These are phyloP conservation scores for Solanum medicagineum DNA, from an alignment of 257 asterid genomes.

Conservation along the genomic window DNA sequence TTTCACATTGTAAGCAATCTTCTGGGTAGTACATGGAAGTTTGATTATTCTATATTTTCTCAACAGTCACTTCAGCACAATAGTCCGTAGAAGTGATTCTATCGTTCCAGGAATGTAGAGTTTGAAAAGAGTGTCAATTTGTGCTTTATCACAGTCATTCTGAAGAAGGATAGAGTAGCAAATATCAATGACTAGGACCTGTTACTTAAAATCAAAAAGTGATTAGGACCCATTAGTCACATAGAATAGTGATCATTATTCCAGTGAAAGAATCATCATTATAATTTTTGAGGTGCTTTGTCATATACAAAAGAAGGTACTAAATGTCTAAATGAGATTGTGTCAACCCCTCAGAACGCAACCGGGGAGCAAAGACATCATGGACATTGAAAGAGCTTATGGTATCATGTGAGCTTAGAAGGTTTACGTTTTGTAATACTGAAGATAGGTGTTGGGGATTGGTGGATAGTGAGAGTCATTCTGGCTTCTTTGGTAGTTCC, in stretches of 20 bases:
- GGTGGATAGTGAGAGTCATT: neutral
- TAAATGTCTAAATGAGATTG: neutral
- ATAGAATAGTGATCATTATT: neutral
- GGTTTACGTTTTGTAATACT: neutral
- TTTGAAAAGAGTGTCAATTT: neutral
- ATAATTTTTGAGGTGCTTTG: neutral
- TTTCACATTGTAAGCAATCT: neutral
- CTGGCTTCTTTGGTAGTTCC: neutral
- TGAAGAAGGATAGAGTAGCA: neutral
- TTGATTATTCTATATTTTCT: neutral
- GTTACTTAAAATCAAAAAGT: neutral
- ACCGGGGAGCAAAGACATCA: neutral
- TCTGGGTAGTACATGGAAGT: neutral
- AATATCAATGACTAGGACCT: neutral
- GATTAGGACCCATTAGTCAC: neutral
- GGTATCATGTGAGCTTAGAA: neutral
- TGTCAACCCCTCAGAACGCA: neutral
- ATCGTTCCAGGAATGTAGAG: neutral
- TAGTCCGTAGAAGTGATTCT: neutral
- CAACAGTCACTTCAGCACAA: neutral
- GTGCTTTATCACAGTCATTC: neutral
- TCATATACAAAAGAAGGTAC: neutral
- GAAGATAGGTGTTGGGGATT: neutral
- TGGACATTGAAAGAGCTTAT: neutral
- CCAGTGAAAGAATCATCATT: neutral